A percentile compares a stretch with the other conserved stretches of the same genome.
Evolutionary conservation across 495 filamentous ascomycete genomes (phyloP).

Genomic region (Astrothelium macrocarpum): DNA sequence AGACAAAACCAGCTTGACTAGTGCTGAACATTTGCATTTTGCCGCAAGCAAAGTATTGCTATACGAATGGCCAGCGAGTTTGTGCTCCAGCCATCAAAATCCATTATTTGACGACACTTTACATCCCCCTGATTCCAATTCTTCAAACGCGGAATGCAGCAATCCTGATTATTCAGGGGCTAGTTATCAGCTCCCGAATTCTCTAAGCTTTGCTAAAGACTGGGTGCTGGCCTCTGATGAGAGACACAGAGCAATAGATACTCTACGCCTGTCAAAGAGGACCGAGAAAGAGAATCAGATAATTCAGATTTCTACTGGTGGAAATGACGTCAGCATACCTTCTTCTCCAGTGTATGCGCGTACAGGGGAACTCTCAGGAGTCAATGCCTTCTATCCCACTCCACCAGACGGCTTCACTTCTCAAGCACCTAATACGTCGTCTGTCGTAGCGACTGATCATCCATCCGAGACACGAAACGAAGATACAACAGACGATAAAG

Average conservation of each 20-base stretch:
- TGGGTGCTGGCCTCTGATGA: slow-evolving; percentile 51
- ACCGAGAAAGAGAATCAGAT: slow-evolving; percentile 27
- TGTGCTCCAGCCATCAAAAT: slow-evolving; percentile 18
- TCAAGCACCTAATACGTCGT: slow-evolving; percentile 26
- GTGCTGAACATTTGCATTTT: background rate
- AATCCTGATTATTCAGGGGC: too few species aligned
- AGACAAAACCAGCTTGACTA: background rate
- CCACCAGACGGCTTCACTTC: slow-evolving; percentile 63
- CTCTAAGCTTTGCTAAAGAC: slow-evolving; percentile 54
- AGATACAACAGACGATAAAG: background rate
- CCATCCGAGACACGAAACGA: background rate
- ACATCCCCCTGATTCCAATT: background rate
- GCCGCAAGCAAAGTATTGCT: background rate
- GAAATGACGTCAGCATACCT: background rate
- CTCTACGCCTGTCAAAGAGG: slow-evolving; percentile 46
- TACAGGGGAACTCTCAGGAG: slow-evolving; percentile 18
- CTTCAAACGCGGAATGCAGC: too few species aligned
- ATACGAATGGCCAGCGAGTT: slow-evolving; percentile 15
- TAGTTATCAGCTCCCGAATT: slow-evolving; percentile 44
- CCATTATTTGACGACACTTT: background rate
- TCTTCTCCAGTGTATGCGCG: slow-evolving; percentile 20
- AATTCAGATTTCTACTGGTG: background rate
- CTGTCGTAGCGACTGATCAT: background rate
- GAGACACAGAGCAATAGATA: slow-evolving; percentile 37
- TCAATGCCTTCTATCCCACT: slow-evolving; percentile 72